Conservation (phyloP, 2,329 filamentous ascomycete genomes). For the Fusarium cicatricum region DNA sequence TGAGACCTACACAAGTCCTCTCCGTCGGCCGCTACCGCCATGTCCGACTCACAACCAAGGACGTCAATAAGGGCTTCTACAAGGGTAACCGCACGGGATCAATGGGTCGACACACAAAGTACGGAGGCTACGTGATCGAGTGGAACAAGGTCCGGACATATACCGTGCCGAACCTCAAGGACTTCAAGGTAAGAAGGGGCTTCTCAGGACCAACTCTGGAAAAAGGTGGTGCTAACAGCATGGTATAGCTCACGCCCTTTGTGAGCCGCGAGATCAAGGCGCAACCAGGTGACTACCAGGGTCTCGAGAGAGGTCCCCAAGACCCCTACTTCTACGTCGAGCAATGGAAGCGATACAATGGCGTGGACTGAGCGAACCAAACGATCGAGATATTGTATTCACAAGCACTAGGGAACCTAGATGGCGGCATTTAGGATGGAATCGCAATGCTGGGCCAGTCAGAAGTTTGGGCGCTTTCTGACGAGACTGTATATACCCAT, state of each 20-base stretch:
- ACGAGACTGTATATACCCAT: conserved; percentile 43
- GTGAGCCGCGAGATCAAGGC: conserved; percentile 69
- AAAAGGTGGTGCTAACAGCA: conserved; percentile 23
- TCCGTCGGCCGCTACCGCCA: conserved; percentile 74
- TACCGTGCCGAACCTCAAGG: conserved; percentile 75
- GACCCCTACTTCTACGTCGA: conserved; percentile 69
- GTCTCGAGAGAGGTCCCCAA: conserved; percentile 61
- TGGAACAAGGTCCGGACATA: conserved; percentile 91
- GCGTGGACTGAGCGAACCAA: conserved; percentile 56
- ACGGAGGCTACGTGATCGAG: conserved; percentile 85
- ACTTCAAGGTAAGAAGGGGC: conserved; percentile 71
- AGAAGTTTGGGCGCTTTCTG: conserved; percentile 30
- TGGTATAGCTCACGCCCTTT: conserved; percentile 77
- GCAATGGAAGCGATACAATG: conserved; percentile 74
- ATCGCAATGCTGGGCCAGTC: conserved; percentile 1
- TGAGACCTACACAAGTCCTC: conserved; percentile 75
- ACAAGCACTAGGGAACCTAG: neutral
- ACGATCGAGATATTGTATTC: neutral
- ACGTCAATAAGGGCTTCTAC: conserved; percentile 94
- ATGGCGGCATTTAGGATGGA: conserved; percentile 7
- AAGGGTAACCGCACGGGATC: conserved; percentile 92
- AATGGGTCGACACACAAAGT: conserved; percentile 85
- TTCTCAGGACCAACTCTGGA: neutral
- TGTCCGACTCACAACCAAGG: conserved; percentile 87
- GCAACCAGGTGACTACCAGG: conserved; percentile 63